Evolutionary conservation across 2,329 filamentous ascomycete species (phyloP), one percentile per base, ranked within the genome.

Genomic region (Stachybotrys chlorohalonatus): DNA sequence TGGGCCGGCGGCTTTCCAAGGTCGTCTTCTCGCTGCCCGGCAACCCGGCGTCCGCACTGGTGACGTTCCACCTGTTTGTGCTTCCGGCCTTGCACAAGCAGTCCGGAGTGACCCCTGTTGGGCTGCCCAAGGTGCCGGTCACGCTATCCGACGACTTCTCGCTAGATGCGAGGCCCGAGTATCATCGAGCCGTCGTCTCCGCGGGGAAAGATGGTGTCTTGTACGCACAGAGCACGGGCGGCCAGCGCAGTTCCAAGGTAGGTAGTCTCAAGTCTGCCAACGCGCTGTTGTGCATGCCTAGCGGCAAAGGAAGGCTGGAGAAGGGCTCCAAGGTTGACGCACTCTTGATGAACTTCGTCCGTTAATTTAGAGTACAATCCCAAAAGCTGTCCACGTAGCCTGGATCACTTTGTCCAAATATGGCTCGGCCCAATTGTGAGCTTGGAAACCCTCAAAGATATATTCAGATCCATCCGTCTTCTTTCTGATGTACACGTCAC

Each of bases 1-100:
- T 64, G 1, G 82, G 84, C 17, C 74, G 81, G 47, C 79, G 84
- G 49, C 70, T 83, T 30, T 74, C 73, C 1, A 91, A 89, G 66
- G 79, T 86, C 55, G 83, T 99, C 60, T 99, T 99, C 72, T 89
- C 90, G 0, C 78, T 99, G 0, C 94, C 94, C 0, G 94, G 94
- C 0, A 99, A 99, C 67, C 94, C 94, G 0, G 94, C 93, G 2
- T 94, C 89, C 2, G 93, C 94, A 0, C 79, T 96, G 2, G 94
- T 97, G 9, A 95, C 93, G 0, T 90, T 95, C 64, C 89, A 97
- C 65, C 81, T 99, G 1, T 97, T 99, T 69, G 91, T 97, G 8
- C 77, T 99, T 11, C 94, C 94, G 0, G 85, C 89, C 0, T 73
- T 99, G 56, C 90, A 95, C 64, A 84, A 87, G 60, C 78, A 88